phyloP scores from a whole-genome alignment of 257 asterid species.

The Petunia secreta region DNA sequence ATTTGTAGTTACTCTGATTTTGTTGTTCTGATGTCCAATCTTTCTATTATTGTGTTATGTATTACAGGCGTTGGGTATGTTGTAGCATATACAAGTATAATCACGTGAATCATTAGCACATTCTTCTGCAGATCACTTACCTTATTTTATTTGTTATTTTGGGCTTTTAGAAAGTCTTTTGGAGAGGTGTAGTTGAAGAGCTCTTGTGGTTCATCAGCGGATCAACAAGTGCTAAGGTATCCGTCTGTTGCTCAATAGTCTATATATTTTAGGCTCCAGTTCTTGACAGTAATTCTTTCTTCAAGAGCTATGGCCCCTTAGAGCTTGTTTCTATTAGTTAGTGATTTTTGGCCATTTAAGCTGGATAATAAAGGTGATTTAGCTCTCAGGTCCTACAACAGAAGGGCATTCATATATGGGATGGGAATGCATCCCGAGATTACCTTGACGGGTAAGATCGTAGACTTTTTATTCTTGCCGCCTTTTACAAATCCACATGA shows the following conservation, averaged over 20 bases:
- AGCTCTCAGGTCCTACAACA: constrained; percentile 38
- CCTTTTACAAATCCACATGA: too few species aligned
- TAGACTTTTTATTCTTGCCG: too few species aligned
- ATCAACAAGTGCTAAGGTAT: constrained; percentile 90
- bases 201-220: constrained; percentile 97
- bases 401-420: constrained; percentile 52
- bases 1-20: background rate
- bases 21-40: too few species aligned
- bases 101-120: too few species aligned
- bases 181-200: constrained; percentile 97
- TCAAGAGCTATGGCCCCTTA: too few species aligned
- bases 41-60: too few species aligned
- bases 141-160: too few species aligned
- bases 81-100: too few species aligned
- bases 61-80: too few species aligned
- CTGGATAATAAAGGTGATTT: background rate
- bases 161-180: constrained; percentile 67
- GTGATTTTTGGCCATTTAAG: too few species aligned
- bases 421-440: constrained; percentile 52
- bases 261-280: background rate
- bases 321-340: too few species aligned
- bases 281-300: background rate
- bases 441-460: constrained; percentile 44
- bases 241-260: background rate
- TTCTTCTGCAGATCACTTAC: too few species aligned